These are phyloP conservation scores for Mortierella sp. DNA, from an alignment of 371 early-diverging fungal genomes.

Conservation along the genomic window DNA sequence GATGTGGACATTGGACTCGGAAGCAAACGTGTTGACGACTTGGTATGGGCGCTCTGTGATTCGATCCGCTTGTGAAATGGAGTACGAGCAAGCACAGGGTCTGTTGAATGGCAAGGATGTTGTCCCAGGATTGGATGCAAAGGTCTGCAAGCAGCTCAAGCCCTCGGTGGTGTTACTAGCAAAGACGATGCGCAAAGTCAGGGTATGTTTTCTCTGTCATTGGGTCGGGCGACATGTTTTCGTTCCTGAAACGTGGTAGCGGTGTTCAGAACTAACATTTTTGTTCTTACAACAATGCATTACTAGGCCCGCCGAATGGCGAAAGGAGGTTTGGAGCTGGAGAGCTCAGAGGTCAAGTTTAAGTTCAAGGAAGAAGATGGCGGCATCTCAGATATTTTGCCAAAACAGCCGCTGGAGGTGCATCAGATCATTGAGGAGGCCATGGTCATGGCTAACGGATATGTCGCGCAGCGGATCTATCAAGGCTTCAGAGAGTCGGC, in stretches of 20 bases:
- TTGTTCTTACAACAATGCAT: background rate
- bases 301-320: constrained; percentile 65
- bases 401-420: constrained; percentile 88
- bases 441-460: constrained; percentile 98
- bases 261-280: background rate
- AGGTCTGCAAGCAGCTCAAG: constrained; percentile 63
- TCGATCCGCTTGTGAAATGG: constrained; percentile 83
- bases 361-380: constrained; percentile 70
- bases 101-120: constrained; percentile 75
- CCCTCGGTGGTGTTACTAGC: constrained; percentile 67
- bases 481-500: constrained; percentile 85
- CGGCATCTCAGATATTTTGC: constrained; percentile 76
- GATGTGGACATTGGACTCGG: constrained; percentile 75
- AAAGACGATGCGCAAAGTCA: constrained; percentile 66
- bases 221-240: background rate
- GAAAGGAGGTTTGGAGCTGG: constrained; percentile 80
- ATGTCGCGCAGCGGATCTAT: constrained; percentile 91
- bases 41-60: constrained; percentile 92
- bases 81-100: constrained; percentile 95
- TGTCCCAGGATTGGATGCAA: constrained; percentile 64
- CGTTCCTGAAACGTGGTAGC: background rate
- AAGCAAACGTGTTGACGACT: constrained; percentile 62
- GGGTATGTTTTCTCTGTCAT: constrained; percentile 54
- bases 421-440: constrained; percentile 98
- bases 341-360: constrained; percentile 83